A percentile compares a stretch with the other conserved stretches of the same genome.
phyloP scores from a whole-genome alignment of 495 filamentous ascomycete species.

The Penicillium lividum region DNA sequence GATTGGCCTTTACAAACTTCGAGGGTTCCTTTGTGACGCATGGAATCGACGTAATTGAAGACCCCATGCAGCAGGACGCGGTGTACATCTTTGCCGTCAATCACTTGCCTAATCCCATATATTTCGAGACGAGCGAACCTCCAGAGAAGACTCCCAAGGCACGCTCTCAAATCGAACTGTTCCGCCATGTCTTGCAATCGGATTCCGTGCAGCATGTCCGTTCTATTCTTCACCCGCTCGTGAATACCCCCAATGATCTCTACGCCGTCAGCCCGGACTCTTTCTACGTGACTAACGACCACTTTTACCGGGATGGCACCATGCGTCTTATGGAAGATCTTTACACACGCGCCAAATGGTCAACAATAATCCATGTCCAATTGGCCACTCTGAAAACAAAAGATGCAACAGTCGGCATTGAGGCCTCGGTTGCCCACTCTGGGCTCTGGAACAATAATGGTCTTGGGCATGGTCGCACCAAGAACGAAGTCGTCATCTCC shows the following conservation, averaged over 20 bases:
- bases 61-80: slow-evolving; percentile 40
- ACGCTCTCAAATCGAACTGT: slow-evolving; percentile 59
- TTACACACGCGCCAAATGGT: slow-evolving; percentile 39
- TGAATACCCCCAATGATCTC: slow-evolving; percentile 63
- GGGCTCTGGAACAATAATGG: slow-evolving; percentile 57
- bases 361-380: slow-evolving; percentile 39
- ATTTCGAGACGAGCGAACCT: slow-evolving; percentile 15
- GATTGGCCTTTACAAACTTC: slow-evolving; percentile 54
- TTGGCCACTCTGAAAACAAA: slow-evolving; percentile 17
- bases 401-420: slow-evolving; percentile 34
- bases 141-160: slow-evolving; percentile 30
- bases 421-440: slow-evolving; percentile 43
- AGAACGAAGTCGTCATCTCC: slow-evolving; percentile 50
- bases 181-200: slow-evolving; percentile 50
- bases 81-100: slow-evolving; percentile 66
- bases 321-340: slow-evolving; percentile 46
- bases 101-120: slow-evolving; percentile 51
- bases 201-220: slow-evolving; percentile 40
- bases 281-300: slow-evolving; percentile 64
- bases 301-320: slow-evolving; percentile 50
- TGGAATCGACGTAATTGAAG: slow-evolving; percentile 58
- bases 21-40: slow-evolving; percentile 57
- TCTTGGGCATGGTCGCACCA: slow-evolving; percentile 50
- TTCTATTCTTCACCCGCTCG: slow-evolving; percentile 44
- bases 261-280: slow-evolving; percentile 47